Evolutionary conservation across 2,329 filamentous ascomycete genomes (phyloP), one percentile per base, ranked within the genome.

Genomic region (Fusarium circinatum): DNA sequence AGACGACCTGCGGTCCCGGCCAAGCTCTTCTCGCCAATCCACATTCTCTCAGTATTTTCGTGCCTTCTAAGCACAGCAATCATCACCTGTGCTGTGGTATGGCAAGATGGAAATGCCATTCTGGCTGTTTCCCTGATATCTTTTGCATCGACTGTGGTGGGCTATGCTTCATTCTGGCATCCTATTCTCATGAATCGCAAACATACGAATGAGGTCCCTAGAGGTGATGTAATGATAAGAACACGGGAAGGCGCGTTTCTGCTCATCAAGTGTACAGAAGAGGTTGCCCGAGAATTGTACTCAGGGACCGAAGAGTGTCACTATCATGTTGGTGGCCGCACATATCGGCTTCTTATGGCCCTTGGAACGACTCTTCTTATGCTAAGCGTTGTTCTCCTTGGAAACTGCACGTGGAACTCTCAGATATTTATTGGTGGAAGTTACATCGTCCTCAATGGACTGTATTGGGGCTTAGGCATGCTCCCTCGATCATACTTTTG

Each of bases 241-340:
- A 91, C 89, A 2, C 86, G 89, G 11, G 86, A 89, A 73, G 89
- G 89, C 4, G 89, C 88, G 4, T 90, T 91, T 71, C 78, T 92
- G 5, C 81, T 90, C 12, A 82, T 92, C 22, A 83, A 83, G 51
- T 91, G 89, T 75, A 85, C 85, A 10, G 89, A 91, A 78, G 86
- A 89, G 38, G 86, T 91, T 5, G 87, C 89, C 4, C 85, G 90
- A n/a, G 89, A 91, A 77, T 84, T 92, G 1, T 91, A 91, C 79
- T 86, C 85, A 0, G 89, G 89, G 22, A 90, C 88, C 0, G 89
- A 91, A 73, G 86, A 89, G 75, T 91, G 90, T 79, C 77, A 86
- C 34, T 91, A 91, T 74, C 82, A 84, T 30, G 85, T 90, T 47
- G 80, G 80, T 8, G 83, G 80, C 34, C 81, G 77, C n/a, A 74